Evolutionary conservation across 805 yeast genomes (phyloP).

Genomic region (Wilhelminamyces savonicus): DNA sequence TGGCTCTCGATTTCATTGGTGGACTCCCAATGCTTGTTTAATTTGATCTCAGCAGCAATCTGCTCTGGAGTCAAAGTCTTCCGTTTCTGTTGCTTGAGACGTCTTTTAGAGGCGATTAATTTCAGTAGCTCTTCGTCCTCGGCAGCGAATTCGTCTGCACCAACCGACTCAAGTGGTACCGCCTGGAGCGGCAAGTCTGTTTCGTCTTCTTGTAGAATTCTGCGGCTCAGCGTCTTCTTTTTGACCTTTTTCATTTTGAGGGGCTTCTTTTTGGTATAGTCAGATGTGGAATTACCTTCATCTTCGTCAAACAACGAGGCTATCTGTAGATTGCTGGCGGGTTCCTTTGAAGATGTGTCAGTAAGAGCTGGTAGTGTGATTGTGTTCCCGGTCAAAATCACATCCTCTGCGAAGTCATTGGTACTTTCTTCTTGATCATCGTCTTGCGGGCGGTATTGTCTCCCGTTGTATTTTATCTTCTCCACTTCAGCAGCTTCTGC

Average conservation of each 20-base stretch:
- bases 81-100: constrained; percentile 20
- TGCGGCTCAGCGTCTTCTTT: constrained; percentile 32
- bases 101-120: constrained; percentile 19
- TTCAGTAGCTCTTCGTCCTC: constrained; percentile 31
- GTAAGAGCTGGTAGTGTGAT: too few species aligned
- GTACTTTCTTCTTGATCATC: constrained; percentile 7
- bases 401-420: constrained; percentile 2
- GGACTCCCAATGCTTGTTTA: constrained; percentile 10
- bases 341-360: too few species aligned
- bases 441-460: constrained; percentile 5
- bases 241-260: constrained; percentile 38
- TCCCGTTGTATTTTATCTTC: constrained; percentile 15
- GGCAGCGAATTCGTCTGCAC: constrained; percentile 10
- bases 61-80: constrained; percentile 22
- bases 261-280: constrained; percentile 10
- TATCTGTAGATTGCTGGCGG: background rate
- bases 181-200: too few species aligned
- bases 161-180: constrained; percentile 25
- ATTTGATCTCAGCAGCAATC: constrained; percentile 32
- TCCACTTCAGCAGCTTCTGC: constrained; percentile 20
- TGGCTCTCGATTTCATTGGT: constrained; percentile 8
- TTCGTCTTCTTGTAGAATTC: too few species aligned
- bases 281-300: constrained; percentile 5
- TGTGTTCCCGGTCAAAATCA: constrained; percentile 3
- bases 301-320: constrained; percentile 5